Evolutionary conservation across 2,329 filamentous ascomycete species (phyloP), one percentile per base, ranked within the genome.

Genomic region (Exophiala calicioides): DNA sequence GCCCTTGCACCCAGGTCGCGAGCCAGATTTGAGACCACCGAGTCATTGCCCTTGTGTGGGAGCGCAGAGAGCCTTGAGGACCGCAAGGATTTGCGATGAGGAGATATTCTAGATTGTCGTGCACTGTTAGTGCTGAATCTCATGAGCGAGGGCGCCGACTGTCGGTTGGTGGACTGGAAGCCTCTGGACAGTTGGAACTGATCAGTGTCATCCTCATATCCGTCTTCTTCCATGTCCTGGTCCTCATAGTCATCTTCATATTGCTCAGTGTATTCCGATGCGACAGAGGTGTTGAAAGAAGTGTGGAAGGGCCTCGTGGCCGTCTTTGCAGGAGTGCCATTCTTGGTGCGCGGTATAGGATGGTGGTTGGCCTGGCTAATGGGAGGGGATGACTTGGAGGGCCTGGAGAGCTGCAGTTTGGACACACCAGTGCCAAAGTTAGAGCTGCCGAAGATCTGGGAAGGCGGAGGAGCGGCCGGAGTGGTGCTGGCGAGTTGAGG

Each of bases 11-110:
- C 84, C 7, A 90, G 67, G 51, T 85, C 83, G 62, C 85, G 86
- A 21, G 88, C 87, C 49, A 95, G 81, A 5, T 78, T 72, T 3
- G 82, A 78, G 60, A 89, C 86, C 33, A 81, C 79, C 40, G 83
- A 82, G 6, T 81, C 77, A 36, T 76, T 77, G 53, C 71, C 60
- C 55, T 67, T 70, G 27, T 61, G 65, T 8, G 60, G 65, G 12
- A 68, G 55, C 16, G 47, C 32, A 10, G 57, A 58, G 12, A 57
- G 38, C 27, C 44, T 47, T 10, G 50, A 50, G n/a, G 5, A 42
- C 12, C 50, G 52, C 24, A 51, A 39, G 8, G 46, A 37, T 37
- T 46, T 46, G 7, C 39, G 49, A 19, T 30, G 27, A 9, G 30
- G 23, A 5, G 43, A 40, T 12, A 47, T 36, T 44, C 67, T 70